Evolutionary conservation across 768 basidiomycete genomes (phyloP).

Genomic region (Asterophora parasitica): DNA sequence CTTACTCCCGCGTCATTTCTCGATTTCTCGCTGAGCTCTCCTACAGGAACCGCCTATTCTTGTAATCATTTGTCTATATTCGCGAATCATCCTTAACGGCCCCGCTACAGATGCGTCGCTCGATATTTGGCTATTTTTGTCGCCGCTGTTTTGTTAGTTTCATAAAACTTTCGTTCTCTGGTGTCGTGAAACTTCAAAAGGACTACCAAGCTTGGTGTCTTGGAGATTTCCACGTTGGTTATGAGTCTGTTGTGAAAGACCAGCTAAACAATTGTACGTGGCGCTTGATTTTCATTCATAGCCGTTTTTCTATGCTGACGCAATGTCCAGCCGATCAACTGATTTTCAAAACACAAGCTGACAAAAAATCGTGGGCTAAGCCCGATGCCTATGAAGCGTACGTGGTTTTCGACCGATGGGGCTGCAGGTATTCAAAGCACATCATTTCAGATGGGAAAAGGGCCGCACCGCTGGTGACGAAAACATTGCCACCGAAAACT

Average conservation of each 20-base stretch:
- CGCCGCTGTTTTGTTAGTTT: slow-evolving; percentile 74
- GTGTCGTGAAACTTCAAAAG: slow-evolving; percentile 57
- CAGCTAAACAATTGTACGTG: slow-evolving; percentile 42
- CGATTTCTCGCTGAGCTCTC: background rate
- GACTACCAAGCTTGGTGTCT: slow-evolving; percentile 65
- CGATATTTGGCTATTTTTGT: slow-evolving; percentile 77
- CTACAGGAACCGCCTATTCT: slow-evolving; percentile 28
- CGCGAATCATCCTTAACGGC: background rate
- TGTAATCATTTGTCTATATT: slow-evolving; percentile 19
- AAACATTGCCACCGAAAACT: slow-evolving; percentile 60
- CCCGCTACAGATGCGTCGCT: slow-evolving; percentile 55
- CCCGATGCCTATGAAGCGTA: slow-evolving; percentile 58
- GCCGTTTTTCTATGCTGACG: background rate
- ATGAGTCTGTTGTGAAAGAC: slow-evolving; percentile 47
- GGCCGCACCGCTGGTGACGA: slow-evolving; percentile 64
- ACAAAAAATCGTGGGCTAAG: slow-evolving; percentile 64
- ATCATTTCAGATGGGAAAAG: slow-evolving; percentile 55
- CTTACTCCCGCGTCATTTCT: background rate
- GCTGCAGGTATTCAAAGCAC: slow-evolving; percentile 1
- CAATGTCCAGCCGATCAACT: slow-evolving; percentile 36
- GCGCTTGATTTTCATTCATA: background rate
- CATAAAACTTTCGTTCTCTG: slow-evolving; percentile 70
- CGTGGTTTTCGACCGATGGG: slow-evolving; percentile 16
- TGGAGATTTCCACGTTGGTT: slow-evolving; percentile 44
- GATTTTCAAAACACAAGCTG: slow-evolving; percentile 59